A percentile compares a stretch with the other conserved stretches of the same genome.
Conservation (phyloP, 306 rosid genomes). For the Vachellia collinsii region DNA sequence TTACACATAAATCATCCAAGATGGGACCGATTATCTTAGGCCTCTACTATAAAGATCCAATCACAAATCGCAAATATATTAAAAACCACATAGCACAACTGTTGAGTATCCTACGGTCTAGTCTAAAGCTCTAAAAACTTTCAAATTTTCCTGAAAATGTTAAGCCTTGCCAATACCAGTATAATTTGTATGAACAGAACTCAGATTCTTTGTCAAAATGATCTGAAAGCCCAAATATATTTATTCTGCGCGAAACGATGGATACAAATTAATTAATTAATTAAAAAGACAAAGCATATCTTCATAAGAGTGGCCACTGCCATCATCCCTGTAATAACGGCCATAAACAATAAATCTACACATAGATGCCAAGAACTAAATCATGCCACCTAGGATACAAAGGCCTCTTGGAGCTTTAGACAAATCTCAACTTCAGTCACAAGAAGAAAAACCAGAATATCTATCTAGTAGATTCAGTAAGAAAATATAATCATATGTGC, state of each 20-base stretch:
- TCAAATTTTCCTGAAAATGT: slow-evolving; percentile 4
- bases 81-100: background rate
- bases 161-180: slow-evolving; percentile 12
- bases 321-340: background rate
- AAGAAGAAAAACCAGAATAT: background rate
- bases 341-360: slow-evolving; percentile 12
- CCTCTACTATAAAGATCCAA: background rate
- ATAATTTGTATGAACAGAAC: slow-evolving; percentile 13
- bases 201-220: background rate
- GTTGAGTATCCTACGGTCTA: background rate
- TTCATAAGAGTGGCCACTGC: background rate
- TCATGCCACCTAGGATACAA: slow-evolving; percentile 10
- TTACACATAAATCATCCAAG: background rate
- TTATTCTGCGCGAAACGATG: background rate
- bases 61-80: background rate
- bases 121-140: slow-evolving; percentile 2
- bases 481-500: background rate
- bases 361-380: slow-evolving; percentile 11
- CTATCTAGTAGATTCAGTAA: background rate
- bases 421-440: background rate
- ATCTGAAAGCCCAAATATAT: slow-evolving; percentile 13
- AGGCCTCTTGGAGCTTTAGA: slow-evolving; percentile 7
- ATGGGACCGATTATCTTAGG: background rate
- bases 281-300: slow-evolving; percentile 5
- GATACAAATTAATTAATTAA: background rate